Evolutionary conservation across 2,329 filamentous ascomycete species (phyloP).

Genomic region (Aspergillus persii): DNA sequence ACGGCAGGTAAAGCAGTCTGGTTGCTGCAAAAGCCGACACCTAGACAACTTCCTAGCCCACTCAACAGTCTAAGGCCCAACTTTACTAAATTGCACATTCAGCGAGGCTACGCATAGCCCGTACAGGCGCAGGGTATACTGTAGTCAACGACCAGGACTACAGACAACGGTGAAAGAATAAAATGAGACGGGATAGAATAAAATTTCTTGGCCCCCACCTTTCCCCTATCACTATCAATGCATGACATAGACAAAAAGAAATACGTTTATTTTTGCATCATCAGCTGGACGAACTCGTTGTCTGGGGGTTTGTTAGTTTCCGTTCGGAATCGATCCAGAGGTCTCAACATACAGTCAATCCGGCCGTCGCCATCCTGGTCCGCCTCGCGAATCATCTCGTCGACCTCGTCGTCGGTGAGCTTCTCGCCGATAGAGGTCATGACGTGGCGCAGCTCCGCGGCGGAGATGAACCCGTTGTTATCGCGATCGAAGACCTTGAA

Average conservation of each 20-base stretch:
- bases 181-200: constrained; percentile 21
- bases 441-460: constrained; percentile 81
- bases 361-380: constrained; percentile 86
- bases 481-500: constrained; percentile 91
- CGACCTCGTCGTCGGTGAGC: constrained; percentile 84
- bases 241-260: constrained; percentile 24
- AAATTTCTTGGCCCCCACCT: constrained; percentile 20
- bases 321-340: background rate
- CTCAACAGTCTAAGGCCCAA: background rate
- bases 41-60: background rate
- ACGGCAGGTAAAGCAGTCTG: background rate
- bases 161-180: constrained; percentile 23
- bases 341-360: constrained; percentile 69
- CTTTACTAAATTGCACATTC: constrained; percentile 10
- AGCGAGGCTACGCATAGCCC: constrained; percentile 12
- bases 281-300: constrained; percentile 90
- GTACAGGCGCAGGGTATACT: constrained; percentile 15
- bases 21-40: background rate
- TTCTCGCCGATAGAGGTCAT: constrained; percentile 93
- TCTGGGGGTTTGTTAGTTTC: constrained; percentile 49
- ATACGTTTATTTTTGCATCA: constrained; percentile 82
- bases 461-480: constrained; percentile 89
- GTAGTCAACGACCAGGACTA: constrained; percentile 27
- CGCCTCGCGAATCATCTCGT: constrained; percentile 90
- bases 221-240: constrained; percentile 30